Evolutionary conservation across 2,329 filamentous ascomycete genomes (phyloP), one percentile per base, ranked within the genome.

Genomic region (Bertia moriformis): DNA sequence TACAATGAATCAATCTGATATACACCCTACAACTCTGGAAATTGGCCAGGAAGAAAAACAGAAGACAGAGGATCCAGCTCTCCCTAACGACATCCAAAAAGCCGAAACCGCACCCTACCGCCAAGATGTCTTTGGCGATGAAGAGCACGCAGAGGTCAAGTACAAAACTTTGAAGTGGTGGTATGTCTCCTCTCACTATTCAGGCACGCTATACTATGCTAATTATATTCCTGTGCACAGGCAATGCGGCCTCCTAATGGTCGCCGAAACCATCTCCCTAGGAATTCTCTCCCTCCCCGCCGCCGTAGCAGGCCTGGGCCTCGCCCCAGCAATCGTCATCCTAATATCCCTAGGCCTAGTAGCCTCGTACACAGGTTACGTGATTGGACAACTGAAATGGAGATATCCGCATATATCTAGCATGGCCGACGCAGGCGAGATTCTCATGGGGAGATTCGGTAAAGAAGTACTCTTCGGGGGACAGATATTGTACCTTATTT

Each of bases 161-260:
- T 71, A 69, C 49, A 64, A 64, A 45, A 63, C 63, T 0, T 58
- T 68, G 55, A 56, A 56, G 41, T 72, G 67, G 67, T 61, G 57
- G 58, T 57, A 53, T 44, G 53, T 54, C 13, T 32, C n/a, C n/a
- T 29, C 24, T 35, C 32, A 35, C n/a, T 37, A 13, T 13, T 13
- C n/a, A n/a, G n/a, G n/a, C n/a, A n/a, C n/a, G 10, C 15, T 7
- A 7, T 14, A 10, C 32, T 12, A 7, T 10, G 15, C 10, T 35
- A 18, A 35, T 18, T 15, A 12, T 35, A 15, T 15, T 35, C 17
- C 15, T 35, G 19, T 29, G 24, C 32, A 14, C 17, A 35, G 32
- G 32, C 32, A 35, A 35, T 35, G 32, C 15, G 32, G 32, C 15
- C 15, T 35, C 7, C 32, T 35, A 7, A 35, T 35, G 32, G 17